Base-by-base conservation (phyloP, 2,329 filamentous ascomycete genomes). In the Epichloe aotearoae region DNA sequence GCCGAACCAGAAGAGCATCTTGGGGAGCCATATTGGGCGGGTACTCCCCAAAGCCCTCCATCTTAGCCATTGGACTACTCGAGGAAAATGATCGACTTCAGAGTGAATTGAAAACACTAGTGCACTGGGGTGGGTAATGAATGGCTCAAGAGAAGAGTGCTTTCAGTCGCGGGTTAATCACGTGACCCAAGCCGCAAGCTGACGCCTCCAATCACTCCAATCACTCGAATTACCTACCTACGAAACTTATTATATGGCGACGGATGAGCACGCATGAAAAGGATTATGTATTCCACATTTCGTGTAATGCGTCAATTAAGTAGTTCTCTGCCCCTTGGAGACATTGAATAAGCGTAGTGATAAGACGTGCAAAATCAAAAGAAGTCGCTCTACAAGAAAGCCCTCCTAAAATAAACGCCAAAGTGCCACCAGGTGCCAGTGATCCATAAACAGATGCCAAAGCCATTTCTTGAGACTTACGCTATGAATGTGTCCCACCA, bases 21-120 rank as follows among this genome's bases (percentile, higher is more conserved):
- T 80, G 74, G 15, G 81, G 78, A 59, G 73, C 73, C 75, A 83
- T 82, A 55, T 83, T 82, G 15, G 81, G 77, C 66, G 80, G 79
- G 57, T 83, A 84, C 48, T 81, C 76, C 76, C 73, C 73, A 56
- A 84, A 80, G 58, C 78, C 72, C 39, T 77, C 72, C 80, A 83
- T 84, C 3, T 53, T 70, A 5, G 19, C 3, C 6, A 41, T 17
- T 33, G 15, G 5, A 37, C 5, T 10, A 23, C 12, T n/a, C 2
- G 17, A 23, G 3, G n/a, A 8, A 15, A n/a, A 23, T 30, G 17
- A 26, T 26, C 12, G 33, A 37, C 12, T 46, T 37, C 44, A 17
- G 17, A 14, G 11, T 37, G 30, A 19, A 20, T n/a, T 14, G 3
- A 6, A 37, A 17, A 33, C n/a, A 12, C 15, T 33, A 14, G 7